Base-by-base conservation (phyloP, 2,329 filamentous ascomycete genomes). In the Elsinoe arachidis region DNA sequence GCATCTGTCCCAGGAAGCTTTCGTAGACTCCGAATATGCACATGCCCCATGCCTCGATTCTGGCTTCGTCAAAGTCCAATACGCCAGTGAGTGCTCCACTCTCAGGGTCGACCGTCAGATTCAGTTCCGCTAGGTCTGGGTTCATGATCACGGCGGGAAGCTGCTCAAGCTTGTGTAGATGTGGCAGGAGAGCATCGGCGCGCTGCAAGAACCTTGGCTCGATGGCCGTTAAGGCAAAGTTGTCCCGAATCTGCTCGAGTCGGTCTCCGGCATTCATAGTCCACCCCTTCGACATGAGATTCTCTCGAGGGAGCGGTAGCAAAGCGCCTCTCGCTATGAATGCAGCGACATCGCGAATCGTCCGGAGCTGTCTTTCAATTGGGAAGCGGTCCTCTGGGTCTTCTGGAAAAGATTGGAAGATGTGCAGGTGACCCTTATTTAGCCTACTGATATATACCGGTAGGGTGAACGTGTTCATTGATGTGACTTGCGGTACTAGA, bases 31-130 rank as follows among this genome's bases (percentile, higher is more conserved):
- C 52, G 14, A 21, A 39, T 15, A 55, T 33, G 6, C 17, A 41
- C 52, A 55, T 55, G 19, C 52, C 52, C 21, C 41, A 55, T 12
- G 52, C 52, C 30, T 44, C 52, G 17, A 55, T 23, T 3, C 35
- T 30, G 12, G 52, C 52, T 14, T 17, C n/a, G 17, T 55, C 52
- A 30, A 55, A 55, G 34, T 55, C 38, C 12, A 55, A 12, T 11
- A 55, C 38, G 9, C 34, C 35, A 5, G 52, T 54, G 34, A 54
- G 19, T 7, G n/a, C 11, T 12, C 51, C 51, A 7, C 11, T 38
- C 19, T 43, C 35, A 5, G 12, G 35, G 7, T 55, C 37, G 10
- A 55, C 19, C 34, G 43, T 39, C 10, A 55, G 10, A 15, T 38
- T 55, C 10, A 41, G 21, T 19, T 55, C 52, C 7, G n/a, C 23